Evolutionary conservation across 2,329 filamentous ascomycete species (phyloP), one percentile per base, ranked within the genome.

Genomic region (Cyphellophora attinorum): DNA sequence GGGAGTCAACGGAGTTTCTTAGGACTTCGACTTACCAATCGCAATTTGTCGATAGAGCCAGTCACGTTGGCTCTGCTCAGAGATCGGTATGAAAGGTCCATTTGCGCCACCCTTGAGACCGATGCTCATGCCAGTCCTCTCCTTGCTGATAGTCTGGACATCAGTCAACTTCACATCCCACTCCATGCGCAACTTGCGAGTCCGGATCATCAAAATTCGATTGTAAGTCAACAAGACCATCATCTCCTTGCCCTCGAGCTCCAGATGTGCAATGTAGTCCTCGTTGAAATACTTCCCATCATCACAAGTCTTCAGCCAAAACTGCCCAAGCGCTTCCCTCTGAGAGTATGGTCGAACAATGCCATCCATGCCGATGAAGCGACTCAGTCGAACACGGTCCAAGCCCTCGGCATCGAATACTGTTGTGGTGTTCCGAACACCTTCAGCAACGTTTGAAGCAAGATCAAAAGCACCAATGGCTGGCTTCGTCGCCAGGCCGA

Each of bases 211-310:
- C 70, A 98, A 76, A 55, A 98, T 94, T 3, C 85, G 76, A 44
- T 75, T 72, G 56, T 83, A 91, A 6, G 84, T 95, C 41, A 98
- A 72, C 75, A 96, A 85, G 31, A 88, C 81, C 37, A 89, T 78
- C 68, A 86, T 82, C 55, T 93, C 88, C 56, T 91, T 85, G 41
- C 79, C 77, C 8, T 85, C 83, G 16, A 98, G 73, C 60, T 98
- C 89, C 4, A 98, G 69, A 55, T 98, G 93, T 4, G 88, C 93
- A 57, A 98, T 91, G 64, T 98, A 98, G 55, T 85, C 75, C 60
- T 98, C 91, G 61, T 93, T 81, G 72, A 98, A 98, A 68, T 89
- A 96, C 58, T 88, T 91, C 42, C 91, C 91, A 46, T 95, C 91
- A 61, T 98, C 91, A 8, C 93, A 78, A 39, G 94, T 93, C 70